phyloP scores from a whole-genome alignment of 768 basidiomycete genomes.

The Clavaria fumosa region DNA sequence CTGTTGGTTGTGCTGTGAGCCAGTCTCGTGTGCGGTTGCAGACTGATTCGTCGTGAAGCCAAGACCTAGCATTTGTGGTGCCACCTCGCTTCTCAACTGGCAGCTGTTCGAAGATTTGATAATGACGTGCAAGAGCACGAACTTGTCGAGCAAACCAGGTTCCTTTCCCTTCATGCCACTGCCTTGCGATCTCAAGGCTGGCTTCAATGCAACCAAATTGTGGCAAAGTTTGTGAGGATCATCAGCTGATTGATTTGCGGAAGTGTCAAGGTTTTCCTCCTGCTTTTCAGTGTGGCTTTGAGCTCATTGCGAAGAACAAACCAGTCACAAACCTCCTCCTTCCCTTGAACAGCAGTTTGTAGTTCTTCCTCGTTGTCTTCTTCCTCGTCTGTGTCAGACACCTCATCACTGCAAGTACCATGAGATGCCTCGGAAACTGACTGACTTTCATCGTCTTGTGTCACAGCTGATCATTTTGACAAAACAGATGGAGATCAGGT shows the following conservation, averaged over 20 bases:
- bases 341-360: too few relatives aligned
- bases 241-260: conserved; percentile 13
- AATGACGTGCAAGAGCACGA: conserved; percentile 13
- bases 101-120: conserved; percentile 15
- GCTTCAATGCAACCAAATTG: conserved; percentile 13
- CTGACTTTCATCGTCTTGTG: too few relatives aligned
- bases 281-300: conserved; percentile 12
- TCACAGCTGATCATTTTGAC: too few relatives aligned
- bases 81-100: conserved; percentile 12
- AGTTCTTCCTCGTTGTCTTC: too few relatives aligned
- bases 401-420: too few relatives aligned
- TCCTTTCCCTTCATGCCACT: conserved; percentile 16
- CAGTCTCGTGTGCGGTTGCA: conserved; percentile 7
- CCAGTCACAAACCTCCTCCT: conserved; percentile 11
- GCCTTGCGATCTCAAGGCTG: conserved; percentile 15
- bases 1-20: conserved; percentile 7
- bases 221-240: conserved; percentile 15
- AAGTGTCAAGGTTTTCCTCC: conserved; percentile 8
- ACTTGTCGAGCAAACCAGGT: conserved; percentile 12
- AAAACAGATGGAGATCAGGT: too few relatives aligned
- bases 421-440: too few relatives aligned
- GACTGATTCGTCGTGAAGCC: conserved; percentile 9
- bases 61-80: conserved; percentile 4
- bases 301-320: conserved; percentile 11
- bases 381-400: too few relatives aligned